phyloP scores from a whole-genome alignment of 805 yeast species.

The Wickerhamomyces pijperi region DNA sequence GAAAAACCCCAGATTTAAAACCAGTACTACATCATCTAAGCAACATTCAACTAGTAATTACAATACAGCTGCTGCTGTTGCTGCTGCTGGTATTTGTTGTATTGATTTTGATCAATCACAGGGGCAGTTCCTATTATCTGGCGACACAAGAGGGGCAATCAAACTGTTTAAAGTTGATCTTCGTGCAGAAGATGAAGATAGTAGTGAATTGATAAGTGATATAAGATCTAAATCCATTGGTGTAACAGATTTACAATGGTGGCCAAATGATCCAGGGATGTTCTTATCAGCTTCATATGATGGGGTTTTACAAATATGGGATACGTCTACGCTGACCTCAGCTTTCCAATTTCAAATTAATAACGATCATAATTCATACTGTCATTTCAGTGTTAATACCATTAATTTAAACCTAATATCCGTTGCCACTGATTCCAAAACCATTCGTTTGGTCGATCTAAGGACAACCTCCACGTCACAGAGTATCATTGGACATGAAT shows the following conservation, averaged over 20 bases:
- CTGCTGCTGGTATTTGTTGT: conserved; percentile 51
- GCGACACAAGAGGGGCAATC: conserved; percentile 61
- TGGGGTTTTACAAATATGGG: conserved; percentile 70
- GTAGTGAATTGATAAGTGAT: conserved; percentile 29
- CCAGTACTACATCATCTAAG: too few species aligned
- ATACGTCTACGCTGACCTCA: conserved; percentile 50
- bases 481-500: conserved; percentile 39
- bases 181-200: conserved; percentile 5
- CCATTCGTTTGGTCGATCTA: conserved; percentile 60
- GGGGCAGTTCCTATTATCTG: conserved; percentile 45
- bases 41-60: too few species aligned
- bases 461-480: conserved; percentile 67
- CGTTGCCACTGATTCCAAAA: conserved; percentile 60
- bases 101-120: conserved; percentile 41
- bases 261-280: conserved; percentile 83
- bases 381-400: too few species aligned
- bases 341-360: conserved; percentile 59
- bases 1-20: too few species aligned
- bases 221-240: conserved; percentile 70
- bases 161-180: conserved; percentile 49
- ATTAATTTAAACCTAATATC: too few species aligned
- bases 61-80: too few species aligned
- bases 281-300: conserved; percentile 79
- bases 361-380: conserved; percentile 57
- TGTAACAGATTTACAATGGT: conserved; percentile 69